Conservation (phyloP, 108 stramenopile species). For the Aureococcus anophagefferens region DNA sequence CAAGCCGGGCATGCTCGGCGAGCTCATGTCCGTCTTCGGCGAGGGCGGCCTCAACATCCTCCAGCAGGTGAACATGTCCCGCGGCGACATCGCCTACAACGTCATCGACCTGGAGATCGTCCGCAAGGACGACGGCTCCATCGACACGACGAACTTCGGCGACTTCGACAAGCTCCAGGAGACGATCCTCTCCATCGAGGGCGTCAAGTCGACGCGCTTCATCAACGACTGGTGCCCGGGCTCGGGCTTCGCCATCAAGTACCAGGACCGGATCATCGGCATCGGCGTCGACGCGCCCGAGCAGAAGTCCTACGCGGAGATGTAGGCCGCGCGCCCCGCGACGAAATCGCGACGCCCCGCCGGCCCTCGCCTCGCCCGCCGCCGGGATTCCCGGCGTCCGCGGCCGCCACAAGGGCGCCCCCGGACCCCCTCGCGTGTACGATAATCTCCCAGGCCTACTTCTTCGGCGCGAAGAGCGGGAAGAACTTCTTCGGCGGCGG, state of each 20-base stretch:
- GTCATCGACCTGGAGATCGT: constrained; percentile 69
- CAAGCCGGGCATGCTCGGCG: constrained; percentile 67
- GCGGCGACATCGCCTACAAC: constrained; percentile 77
- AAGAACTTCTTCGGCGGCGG: too few species aligned
- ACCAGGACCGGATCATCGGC: background rate
- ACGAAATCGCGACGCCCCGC: too few species aligned
- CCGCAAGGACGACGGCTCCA: constrained; percentile 28
- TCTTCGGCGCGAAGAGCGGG: too few species aligned
- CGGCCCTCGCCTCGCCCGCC: too few species aligned
- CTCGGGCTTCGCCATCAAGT: background rate
- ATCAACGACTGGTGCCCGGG: background rate
- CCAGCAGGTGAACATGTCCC: constrained; percentile 81
- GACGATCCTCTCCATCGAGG: background rate
- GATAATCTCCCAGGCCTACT: too few species aligned
- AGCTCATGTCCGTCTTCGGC: constrained; percentile 70
- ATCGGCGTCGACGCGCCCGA: background rate
- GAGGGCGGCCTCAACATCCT: constrained; percentile 62
- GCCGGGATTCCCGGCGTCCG: too few species aligned
- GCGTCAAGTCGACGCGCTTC: background rate
- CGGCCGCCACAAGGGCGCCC: too few species aligned
- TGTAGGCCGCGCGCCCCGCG: too few species aligned
- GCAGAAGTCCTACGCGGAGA: background rate
- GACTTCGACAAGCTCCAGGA: background rate
- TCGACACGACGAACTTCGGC: background rate
- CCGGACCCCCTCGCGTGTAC: too few species aligned